A percentile compares a stretch with the other conserved stretches of the same genome.
phyloP scores from a whole-genome alignment of 129 eudicot genomes.

The Escallonia herrerae region DNA sequence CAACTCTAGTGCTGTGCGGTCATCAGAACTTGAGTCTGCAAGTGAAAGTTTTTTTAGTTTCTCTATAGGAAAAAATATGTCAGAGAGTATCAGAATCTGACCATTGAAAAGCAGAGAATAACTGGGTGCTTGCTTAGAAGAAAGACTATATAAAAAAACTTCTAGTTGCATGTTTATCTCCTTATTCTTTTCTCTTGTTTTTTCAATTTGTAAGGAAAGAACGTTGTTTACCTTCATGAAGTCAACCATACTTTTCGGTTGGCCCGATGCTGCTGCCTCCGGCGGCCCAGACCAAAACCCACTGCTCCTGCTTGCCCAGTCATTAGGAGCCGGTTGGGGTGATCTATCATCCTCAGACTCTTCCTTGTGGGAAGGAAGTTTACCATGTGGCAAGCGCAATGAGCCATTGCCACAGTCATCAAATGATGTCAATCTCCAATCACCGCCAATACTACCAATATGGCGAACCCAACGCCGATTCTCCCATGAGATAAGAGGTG shows the following conservation, averaged over 20 bases:
- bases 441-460: conserved; percentile 20
- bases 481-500: conserved; percentile 35
- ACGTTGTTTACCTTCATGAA: conserved; percentile 18
- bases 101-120: too few species aligned
- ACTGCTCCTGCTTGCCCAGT: conserved; percentile 13
- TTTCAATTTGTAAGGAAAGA: not conserved
- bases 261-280: conserved; percentile 13
- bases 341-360: conserved; percentile 68
- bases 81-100: too few species aligned
- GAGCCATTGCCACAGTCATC: conserved; percentile 36
- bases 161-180: not conserved
- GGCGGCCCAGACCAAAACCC: conserved; percentile 12
- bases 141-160: not conserved
- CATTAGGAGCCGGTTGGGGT: conserved; percentile 29
- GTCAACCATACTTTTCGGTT: conserved; percentile 15
- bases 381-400: conserved; percentile 26
- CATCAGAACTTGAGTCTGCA: too few species aligned
- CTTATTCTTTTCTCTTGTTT: not conserved
- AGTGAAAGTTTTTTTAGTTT: too few species aligned
- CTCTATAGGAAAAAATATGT: too few species aligned
- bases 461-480: conserved; percentile 27
- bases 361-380: conserved; percentile 66
- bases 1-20: too few species aligned
- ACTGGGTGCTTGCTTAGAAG: not conserved
- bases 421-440: conserved; percentile 30